Base-by-base conservation (phyloP, 2,329 filamentous ascomycete genomes). In the Pseudopithomyces chartarum region DNA sequence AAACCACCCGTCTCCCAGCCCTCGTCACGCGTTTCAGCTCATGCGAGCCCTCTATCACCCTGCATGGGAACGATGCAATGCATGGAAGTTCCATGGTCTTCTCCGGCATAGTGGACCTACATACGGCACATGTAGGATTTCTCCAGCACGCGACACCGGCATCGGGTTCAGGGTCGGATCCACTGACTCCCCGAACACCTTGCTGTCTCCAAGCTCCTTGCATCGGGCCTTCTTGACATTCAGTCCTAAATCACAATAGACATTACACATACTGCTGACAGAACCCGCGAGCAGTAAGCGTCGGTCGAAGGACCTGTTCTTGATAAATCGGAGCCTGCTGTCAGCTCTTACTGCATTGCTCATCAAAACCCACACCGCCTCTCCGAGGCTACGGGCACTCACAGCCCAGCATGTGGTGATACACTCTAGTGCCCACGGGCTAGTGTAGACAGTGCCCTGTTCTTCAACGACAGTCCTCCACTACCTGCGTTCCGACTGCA, bases 261-360 rank as follows among this genome's bases (percentile, higher is more conserved):
- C n/a, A 12, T 42, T 29, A 23, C 36, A 34, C 26, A 51, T 42
- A 13, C 20, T 51, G 48, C 48, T 51, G 48, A 51, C 48, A 23
- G 36, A 33, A n/a, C 17, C 20, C 33, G 2, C 13, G 20, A 32
- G 22, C 34, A 50, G 34, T 50, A 50, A 50, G 34, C 47, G 6
- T 29, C 38, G 48, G 36, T 51, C 47, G 6, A 50, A n/a, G 22
- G 15, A 34, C 1, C 26, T 51, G 20, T n/a, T 43, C 23, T 43
- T 6, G 36, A 6, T 40, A 19, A 17, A 2, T 19, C 17, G 4
- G 38, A 19, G 17, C 26, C 26, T 12, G 7, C 36, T 19, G 43
- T 51, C 48, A 51, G 48, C 48, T 42, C 48, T 51, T 51, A 51
- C 48, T 43, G 48, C 36, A 32, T 42, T 42, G n/a, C 20, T 10